phyloP scores from a whole-genome alignment of 2,329 filamentous ascomycete genomes.

The Aspergillus sp. region DNA sequence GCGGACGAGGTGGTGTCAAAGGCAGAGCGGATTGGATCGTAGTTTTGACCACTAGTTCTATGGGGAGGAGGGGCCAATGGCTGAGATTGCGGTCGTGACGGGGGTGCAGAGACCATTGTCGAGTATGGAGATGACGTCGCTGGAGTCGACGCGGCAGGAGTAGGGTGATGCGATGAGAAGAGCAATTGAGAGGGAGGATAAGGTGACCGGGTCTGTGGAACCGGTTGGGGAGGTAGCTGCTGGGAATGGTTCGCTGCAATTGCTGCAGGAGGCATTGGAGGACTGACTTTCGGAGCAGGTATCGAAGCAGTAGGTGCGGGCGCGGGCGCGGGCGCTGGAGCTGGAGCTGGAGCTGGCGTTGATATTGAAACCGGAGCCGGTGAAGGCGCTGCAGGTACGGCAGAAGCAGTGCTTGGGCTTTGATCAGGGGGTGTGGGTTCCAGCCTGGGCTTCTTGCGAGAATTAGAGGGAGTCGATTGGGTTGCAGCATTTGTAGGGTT shows the following conservation, averaged over 20 bases:
- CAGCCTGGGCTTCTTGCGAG: constrained; percentile 55
- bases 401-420: constrained; percentile 9
- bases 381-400: constrained; percentile 20
- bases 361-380: constrained; percentile 21
- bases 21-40: constrained; percentile 85
- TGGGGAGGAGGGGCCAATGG: constrained; percentile 48
- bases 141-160: constrained; percentile 32
- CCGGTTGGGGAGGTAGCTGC: constrained; percentile 25
- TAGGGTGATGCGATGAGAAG: constrained; percentile 35
- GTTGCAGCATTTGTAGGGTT: constrained; percentile 14
- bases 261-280: constrained; percentile 19
- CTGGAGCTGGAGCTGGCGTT: constrained; percentile 5
- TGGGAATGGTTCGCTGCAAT: constrained; percentile 1
- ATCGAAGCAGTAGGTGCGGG: constrained; percentile 10
- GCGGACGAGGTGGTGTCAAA: constrained; percentile 51
- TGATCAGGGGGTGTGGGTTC: constrained; percentile 33
- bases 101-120: constrained; percentile 31
- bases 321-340: constrained; percentile 2
- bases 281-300: constrained; percentile 22
- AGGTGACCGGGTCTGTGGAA: constrained; percentile 23
- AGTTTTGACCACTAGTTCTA: constrained; percentile 77
- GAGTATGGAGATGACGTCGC: constrained; percentile 24
- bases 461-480: constrained; percentile 22
- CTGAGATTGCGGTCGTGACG: constrained; percentile 48
- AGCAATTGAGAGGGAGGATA: constrained; percentile 26